Conservation (phyloP, 129 eudicot genomes). For the Saposhnikovia divaricata region DNA sequence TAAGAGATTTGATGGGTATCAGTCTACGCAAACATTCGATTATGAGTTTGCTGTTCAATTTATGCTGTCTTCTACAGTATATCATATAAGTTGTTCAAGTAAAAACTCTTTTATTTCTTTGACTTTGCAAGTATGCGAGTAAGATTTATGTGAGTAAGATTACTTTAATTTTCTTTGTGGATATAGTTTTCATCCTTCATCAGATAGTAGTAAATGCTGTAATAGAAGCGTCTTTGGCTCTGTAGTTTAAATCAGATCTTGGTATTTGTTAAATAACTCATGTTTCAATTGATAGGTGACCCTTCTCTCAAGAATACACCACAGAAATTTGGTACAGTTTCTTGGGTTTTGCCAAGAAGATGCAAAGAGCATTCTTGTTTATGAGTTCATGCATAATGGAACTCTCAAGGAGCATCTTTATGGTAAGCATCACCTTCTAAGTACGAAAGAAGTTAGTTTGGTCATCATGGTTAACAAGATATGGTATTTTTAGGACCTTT, state of each 20-base stretch:
- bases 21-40: background rate
- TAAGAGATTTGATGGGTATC: background rate
- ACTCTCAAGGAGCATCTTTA: slow-evolving; percentile 98
- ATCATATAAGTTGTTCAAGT: background rate
- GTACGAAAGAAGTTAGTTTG: background rate
- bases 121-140: background rate
- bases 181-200: background rate
- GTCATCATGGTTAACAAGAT: slow-evolving; percentile 6
- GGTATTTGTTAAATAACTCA: background rate
- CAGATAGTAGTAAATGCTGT: background rate
- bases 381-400: slow-evolving; percentile 94
- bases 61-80: background rate
- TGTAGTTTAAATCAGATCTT: slow-evolving; percentile 4
- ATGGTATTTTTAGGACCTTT: slow-evolving; percentile 51
- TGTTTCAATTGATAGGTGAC: slow-evolving; percentile 50
- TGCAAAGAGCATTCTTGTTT: slow-evolving; percentile 80
- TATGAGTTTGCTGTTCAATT: background rate
- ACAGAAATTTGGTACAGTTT: slow-evolving; percentile 92
- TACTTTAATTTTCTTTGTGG: background rate
- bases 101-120: background rate
- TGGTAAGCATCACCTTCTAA: slow-evolving; percentile 34
- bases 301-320: slow-evolving; percentile 97
- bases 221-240: background rate
- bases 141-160: background rate
- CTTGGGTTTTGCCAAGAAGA: slow-evolving; percentile 98